phyloP scores from a whole-genome alignment of 192 early-diverging fungal species.

The Backusella tarrabulga region DNA sequence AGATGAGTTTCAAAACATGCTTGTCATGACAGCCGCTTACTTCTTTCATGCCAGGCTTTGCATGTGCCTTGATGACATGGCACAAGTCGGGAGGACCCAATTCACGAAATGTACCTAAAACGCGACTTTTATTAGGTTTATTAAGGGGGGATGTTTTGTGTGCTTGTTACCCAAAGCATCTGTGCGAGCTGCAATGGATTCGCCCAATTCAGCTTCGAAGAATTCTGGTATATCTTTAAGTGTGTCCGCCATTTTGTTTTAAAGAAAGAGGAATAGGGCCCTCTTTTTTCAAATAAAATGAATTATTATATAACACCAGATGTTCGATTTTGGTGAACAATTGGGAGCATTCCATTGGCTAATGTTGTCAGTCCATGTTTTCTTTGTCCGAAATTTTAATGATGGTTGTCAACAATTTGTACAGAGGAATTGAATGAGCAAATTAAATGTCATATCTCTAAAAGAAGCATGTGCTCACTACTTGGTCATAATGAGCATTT shows the following conservation, averaged over 20 bases:
- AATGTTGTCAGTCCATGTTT: background rate
- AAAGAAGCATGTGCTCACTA: too few relatives aligned
- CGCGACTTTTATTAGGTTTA: background rate
- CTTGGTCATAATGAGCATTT: too few relatives aligned
- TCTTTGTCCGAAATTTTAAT: background rate
- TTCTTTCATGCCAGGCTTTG: conserved; percentile 75
- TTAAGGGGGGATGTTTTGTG: background rate
- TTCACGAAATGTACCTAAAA: conserved; percentile 78
- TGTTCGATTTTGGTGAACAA: background rate
- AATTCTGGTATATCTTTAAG: conserved; percentile 92
- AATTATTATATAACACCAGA: background rate
- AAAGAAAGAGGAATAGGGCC: background rate
- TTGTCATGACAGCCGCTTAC: conserved; percentile 36
- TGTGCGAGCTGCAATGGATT: conserved; percentile 82
- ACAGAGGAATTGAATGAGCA: too few relatives aligned
- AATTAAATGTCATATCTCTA: too few relatives aligned
- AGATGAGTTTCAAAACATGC: too few relatives aligned
- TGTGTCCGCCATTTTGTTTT: conserved; percentile 44
- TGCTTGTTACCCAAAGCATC: conserved; percentile 80
- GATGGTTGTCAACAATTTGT: too few relatives aligned
- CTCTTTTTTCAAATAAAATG: too few relatives aligned
- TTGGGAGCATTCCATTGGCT: background rate
- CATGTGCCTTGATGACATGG: conserved; percentile 92
- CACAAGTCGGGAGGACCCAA: conserved; percentile 97
- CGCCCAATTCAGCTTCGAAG: conserved; percentile 91